Evolutionary conservation across 2,329 filamentous ascomycete species (phyloP).

Genomic region (Arachnopeziza araneosa): DNA sequence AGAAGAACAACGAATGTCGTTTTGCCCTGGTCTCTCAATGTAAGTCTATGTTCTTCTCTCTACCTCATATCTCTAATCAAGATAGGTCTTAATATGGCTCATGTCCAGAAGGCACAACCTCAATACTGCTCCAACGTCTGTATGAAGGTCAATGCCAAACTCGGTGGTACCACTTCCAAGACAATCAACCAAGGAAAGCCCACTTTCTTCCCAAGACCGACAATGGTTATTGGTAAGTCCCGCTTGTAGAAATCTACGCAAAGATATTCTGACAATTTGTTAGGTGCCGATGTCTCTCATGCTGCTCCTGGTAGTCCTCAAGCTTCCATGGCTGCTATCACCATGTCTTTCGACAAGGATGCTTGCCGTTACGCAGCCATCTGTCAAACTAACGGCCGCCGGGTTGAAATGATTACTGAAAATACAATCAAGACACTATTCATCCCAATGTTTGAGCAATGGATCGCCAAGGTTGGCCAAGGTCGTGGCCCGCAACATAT

Average conservation of each 20-base stretch:
- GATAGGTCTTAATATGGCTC: conserved; percentile 61
- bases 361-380: conserved; percentile 72
- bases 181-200: conserved; percentile 7
- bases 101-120: conserved; percentile 62
- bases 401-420: conserved; percentile 70
- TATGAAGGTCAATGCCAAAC: conserved; percentile 96
- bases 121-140: conserved; percentile 93
- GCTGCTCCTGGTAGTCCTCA: conserved; percentile 59
- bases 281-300: conserved; percentile 90
- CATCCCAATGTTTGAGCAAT: conserved; percentile 55
- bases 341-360: conserved; percentile 68
- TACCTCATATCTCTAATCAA: neutral
- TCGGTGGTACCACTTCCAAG: conserved; percentile 71
- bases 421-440: conserved; percentile 64
- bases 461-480: conserved; percentile 51
- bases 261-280: conserved; percentile 55
- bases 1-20: conserved; percentile 82
- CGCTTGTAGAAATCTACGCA: neutral
- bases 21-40: conserved; percentile 75
- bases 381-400: conserved; percentile 76
- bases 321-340: conserved; percentile 82
- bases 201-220: conserved; percentile 46
- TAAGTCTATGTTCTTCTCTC: conserved; percentile 16
- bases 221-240: conserved; percentile 66
- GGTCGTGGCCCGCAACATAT: conserved; percentile 62